These are phyloP conservation scores for Phytophthora ramorum DNA, from an alignment of 352 stramenopile species.

Conservation along the genomic window DNA sequence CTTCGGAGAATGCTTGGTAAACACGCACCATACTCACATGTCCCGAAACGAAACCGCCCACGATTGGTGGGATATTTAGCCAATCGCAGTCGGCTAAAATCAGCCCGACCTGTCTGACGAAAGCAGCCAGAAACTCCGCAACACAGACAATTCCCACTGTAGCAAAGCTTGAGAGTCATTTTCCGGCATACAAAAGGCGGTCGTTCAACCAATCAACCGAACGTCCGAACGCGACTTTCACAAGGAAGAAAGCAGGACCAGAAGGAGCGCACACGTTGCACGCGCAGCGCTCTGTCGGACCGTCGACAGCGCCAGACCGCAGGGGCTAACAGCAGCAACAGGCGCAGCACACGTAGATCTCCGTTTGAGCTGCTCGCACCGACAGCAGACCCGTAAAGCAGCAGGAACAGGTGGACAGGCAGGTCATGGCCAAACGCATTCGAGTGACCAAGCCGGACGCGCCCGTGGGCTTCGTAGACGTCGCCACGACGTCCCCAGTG, in stretches of 20 bases:
- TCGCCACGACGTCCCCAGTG: conserved; percentile 1
- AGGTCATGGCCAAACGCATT: conserved; percentile 72
- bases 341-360: conserved; percentile 11
- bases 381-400: conserved; percentile 13
- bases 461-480: conserved; percentile 4
- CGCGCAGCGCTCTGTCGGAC: conserved; percentile 10
- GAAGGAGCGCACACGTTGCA: conserved; percentile 23
- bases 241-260: conserved; percentile 37
- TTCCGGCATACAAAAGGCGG: conserved; percentile 30
- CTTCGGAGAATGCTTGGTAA: conserved; percentile 1
- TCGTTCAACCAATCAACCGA: conserved; percentile 51
- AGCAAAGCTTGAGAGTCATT: conserved; percentile 20
- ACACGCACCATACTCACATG: conserved; percentile 20
- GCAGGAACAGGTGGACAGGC: conserved; percentile 10
- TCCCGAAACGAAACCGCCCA: background rate
- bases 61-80: conserved; percentile 28
- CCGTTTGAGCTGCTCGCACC: background rate
- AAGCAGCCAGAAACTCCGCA: conserved; percentile 26
- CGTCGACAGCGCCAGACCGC: conserved; percentile 5
- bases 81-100: background rate
- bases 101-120: conserved; percentile 11
- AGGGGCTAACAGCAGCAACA: conserved; percentile 5
- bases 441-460: conserved; percentile 46
- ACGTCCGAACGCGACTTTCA: conserved; percentile 13
- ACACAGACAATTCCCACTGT: background rate